Evolutionary conservation across 768 basidiomycete species (phyloP).

Genomic region (Cytidiella melzeri): DNA sequence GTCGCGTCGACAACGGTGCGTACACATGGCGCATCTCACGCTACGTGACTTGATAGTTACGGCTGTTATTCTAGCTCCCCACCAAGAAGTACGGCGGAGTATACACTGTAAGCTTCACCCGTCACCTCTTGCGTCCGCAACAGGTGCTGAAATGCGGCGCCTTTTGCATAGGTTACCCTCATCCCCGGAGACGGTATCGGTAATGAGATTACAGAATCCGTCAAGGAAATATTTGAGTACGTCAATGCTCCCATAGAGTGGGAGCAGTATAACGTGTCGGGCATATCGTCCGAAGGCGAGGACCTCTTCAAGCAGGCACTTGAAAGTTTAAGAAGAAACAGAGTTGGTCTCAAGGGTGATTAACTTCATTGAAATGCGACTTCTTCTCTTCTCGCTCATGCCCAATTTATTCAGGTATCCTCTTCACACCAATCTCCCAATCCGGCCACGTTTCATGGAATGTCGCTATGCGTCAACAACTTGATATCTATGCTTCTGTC

Average conservation of each 20-base stretch:
- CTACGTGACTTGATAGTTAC: background rate
- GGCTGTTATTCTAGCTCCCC: constrained; percentile 56
- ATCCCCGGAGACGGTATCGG: constrained; percentile 99
- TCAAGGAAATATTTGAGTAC: constrained; percentile 97
- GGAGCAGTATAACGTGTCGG: constrained; percentile 98
- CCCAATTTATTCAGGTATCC: constrained; percentile 65
- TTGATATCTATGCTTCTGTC: constrained; percentile 98
- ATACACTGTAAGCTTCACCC: constrained; percentile 60
- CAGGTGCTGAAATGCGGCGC: background rate
- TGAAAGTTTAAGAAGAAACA: constrained; percentile 96
- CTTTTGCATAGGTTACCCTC: constrained; percentile 69
- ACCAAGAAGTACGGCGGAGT: constrained; percentile 86
- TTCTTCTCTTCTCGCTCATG: too few species aligned
- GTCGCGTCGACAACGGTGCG: constrained; percentile 38
- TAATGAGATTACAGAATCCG: constrained; percentile 93
- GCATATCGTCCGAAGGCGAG: constrained; percentile 91
- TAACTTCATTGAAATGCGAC: too few species aligned
- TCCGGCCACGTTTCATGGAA: constrained; percentile 99
- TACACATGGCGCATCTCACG: background rate
- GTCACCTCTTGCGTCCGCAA: constrained; percentile 1
- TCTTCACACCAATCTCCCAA: constrained; percentile 96
- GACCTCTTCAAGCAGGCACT: constrained; percentile 95
- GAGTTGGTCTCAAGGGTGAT: constrained; percentile 94
- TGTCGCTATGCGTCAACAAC: constrained; percentile 98
- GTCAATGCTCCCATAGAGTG: constrained; percentile 98